Evolutionary conservation across 2,329 filamentous ascomycete species (phyloP).

Genomic region (Paracamarosporium sp.): DNA sequence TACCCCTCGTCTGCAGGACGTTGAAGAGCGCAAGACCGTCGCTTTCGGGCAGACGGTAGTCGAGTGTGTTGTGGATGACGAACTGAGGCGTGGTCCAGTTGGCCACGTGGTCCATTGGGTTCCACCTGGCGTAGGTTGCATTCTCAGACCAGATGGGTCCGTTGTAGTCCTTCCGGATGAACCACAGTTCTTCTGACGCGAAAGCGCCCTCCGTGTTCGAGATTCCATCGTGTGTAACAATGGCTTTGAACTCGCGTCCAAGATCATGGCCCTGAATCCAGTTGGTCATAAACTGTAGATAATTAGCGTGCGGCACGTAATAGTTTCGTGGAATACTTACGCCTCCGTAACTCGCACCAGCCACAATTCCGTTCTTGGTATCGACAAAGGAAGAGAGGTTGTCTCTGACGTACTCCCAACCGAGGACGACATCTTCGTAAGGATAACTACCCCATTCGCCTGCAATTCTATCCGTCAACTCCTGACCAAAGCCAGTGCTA

Average conservation of each 20-base stretch:
- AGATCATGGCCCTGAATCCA: slow-evolving; percentile 90
- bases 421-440: slow-evolving; percentile 81
- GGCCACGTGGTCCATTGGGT: slow-evolving; percentile 62
- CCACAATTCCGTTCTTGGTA: slow-evolving; percentile 71
- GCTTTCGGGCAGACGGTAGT: slow-evolving; percentile 85
- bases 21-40: slow-evolving; percentile 89
- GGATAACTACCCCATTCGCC: slow-evolving; percentile 86
- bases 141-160: slow-evolving; percentile 41
- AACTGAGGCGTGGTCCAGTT: slow-evolving; percentile 89
- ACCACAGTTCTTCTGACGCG: slow-evolving; percentile 59
- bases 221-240: slow-evolving; percentile 88
- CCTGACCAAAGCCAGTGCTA: slow-evolving; percentile 83
- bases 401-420: slow-evolving; percentile 75
- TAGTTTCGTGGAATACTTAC: background rate
- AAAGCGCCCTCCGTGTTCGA: slow-evolving; percentile 64
- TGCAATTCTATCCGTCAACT: slow-evolving; percentile 76
- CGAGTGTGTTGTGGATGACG: slow-evolving; percentile 87
- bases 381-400: slow-evolving; percentile 71
- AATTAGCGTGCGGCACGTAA: background rate
- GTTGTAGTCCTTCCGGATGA: slow-evolving; percentile 55
- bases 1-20: slow-evolving; percentile 75
- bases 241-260: slow-evolving; percentile 82
- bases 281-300: slow-evolving; percentile 57
- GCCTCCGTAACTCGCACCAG: slow-evolving; percentile 65
- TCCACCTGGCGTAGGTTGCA: slow-evolving; percentile 62